phyloP scores from a whole-genome alignment of 2,329 filamentous ascomycete genomes.

The Pseudopyricularia cyperi region DNA sequence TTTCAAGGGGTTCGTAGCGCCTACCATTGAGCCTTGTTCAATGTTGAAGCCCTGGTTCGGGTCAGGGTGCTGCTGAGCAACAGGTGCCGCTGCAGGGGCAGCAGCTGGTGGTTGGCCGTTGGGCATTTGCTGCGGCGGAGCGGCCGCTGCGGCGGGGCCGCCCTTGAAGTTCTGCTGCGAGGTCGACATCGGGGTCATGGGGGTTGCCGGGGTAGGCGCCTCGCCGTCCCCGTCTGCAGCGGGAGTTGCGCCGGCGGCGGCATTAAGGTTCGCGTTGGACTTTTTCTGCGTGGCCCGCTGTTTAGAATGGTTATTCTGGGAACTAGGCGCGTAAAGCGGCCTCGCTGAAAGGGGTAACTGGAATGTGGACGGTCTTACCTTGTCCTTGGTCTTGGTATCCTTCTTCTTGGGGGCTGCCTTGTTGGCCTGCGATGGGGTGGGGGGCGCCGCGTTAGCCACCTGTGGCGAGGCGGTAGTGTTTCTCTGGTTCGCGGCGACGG shows the following conservation, averaged over 20 bases:
- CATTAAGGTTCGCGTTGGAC: conserved; percentile 39
- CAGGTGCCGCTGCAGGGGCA: conserved; percentile 27
- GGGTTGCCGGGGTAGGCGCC: conserved; percentile 47
- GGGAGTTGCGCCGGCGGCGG: conserved; percentile 37
- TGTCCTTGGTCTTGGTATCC: conserved; percentile 51
- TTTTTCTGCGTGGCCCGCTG: conserved; percentile 47
- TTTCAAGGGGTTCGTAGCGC: conserved; percentile 8
- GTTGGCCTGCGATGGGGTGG: conserved; percentile 60
- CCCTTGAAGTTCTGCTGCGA: conserved; percentile 32
- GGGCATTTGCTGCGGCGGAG: conserved; percentile 16
- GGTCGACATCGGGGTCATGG: conserved; percentile 44
- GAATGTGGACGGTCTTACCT: conserved; percentile 35
- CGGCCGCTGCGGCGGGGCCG: conserved; percentile 10
- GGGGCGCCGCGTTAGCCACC: conserved; percentile 53
- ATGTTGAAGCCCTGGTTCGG: conserved; percentile 34
- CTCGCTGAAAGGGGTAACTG: not conserved
- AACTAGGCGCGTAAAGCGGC: conserved; percentile 4
- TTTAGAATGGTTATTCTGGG: conserved; percentile 3
- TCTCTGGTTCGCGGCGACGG: conserved; percentile 34
- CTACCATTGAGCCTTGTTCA: conserved; percentile 30
- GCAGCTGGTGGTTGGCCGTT: conserved; percentile 32
- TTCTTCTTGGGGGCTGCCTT: conserved; percentile 73
- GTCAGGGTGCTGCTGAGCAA: conserved; percentile 33
- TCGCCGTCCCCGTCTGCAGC: conserved; percentile 47
- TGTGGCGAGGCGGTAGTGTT: conserved; percentile 49